Evolutionary conservation across 2,329 filamentous ascomycete genomes (phyloP).

Genomic region (Fusarium falciforme): DNA sequence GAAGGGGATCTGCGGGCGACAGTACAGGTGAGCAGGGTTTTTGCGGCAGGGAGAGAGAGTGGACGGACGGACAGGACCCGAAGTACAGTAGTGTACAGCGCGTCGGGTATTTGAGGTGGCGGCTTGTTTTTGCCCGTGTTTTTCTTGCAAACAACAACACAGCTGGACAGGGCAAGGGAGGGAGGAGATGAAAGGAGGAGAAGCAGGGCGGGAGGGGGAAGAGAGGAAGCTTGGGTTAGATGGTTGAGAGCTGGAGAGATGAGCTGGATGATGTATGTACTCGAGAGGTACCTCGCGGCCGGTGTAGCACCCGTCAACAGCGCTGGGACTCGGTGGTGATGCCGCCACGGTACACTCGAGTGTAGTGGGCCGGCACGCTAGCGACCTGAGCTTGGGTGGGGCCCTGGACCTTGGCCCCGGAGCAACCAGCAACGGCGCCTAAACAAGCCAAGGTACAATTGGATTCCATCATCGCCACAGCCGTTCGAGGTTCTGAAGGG

Average conservation of each 20-base stretch:
- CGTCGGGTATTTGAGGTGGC: constrained; percentile 11
- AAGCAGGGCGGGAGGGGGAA: constrained; percentile 5
- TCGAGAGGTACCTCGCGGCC: constrained; percentile 31
- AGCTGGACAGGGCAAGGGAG: background rate
- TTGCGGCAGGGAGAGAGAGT: constrained; percentile 23
- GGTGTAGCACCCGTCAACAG: constrained; percentile 9
- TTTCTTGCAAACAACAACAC: constrained; percentile 15
- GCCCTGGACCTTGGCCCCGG: constrained; percentile 24
- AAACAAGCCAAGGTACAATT: constrained; percentile 36
- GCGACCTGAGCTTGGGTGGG: constrained; percentile 36
- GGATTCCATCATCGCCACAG: constrained; percentile 17
- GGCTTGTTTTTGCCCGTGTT: constrained; percentile 10
- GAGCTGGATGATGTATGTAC: constrained; percentile 13
- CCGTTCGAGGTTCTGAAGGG: constrained; percentile 24
- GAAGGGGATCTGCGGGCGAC: constrained; percentile 41
- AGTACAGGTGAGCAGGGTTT: constrained; percentile 29
- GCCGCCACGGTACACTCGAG: constrained; percentile 22
- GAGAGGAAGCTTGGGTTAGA: constrained; percentile 9
- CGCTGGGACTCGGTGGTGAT: constrained; percentile 25
- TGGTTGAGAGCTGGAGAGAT: constrained; percentile 1
- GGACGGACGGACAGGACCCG: background rate
- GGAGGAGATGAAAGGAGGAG: constrained; percentile 7
- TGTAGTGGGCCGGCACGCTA: constrained; percentile 26
- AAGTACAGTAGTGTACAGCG: background rate
- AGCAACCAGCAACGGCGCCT: constrained; percentile 45